These are phyloP conservation scores for Arthrinium puccinioides DNA, from an alignment of 2,329 filamentous ascomycete species.

Conservation along the genomic window DNA sequence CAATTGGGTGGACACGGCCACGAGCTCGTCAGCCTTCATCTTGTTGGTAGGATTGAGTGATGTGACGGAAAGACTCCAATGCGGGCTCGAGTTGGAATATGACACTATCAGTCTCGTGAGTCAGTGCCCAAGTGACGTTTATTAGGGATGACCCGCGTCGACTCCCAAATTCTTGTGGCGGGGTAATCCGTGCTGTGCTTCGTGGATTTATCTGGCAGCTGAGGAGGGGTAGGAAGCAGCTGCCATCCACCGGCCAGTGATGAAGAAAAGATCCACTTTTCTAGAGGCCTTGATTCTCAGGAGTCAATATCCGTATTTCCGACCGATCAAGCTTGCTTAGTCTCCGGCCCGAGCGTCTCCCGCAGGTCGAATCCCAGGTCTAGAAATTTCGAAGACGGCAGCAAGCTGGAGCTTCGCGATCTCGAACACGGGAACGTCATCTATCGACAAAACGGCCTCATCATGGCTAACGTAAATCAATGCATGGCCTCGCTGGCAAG, in stretches of 20 bases:
- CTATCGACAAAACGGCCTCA: background rate
- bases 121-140: slow-evolving; percentile 3
- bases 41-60: slow-evolving; percentile 14
- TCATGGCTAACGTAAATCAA: slow-evolving; percentile 35
- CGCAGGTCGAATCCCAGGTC: too few relatives aligned
- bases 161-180: slow-evolving; percentile 3
- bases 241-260: background rate
- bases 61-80: background rate
- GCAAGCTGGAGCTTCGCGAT: background rate
- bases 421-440: slow-evolving; percentile 1
- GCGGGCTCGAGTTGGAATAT: too few relatives aligned
- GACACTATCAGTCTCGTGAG: slow-evolving; percentile 1
- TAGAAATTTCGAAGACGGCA: slow-evolving; percentile 8
- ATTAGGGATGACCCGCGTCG: background rate
- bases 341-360: slow-evolving; percentile 27
- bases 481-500: slow-evolving; percentile 49
- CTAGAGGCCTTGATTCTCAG: background rate
- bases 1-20: slow-evolving; percentile 42
- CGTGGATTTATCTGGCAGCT: slow-evolving; percentile 1
- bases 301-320: too few relatives aligned
- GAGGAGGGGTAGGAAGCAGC: slow-evolving; percentile 2
- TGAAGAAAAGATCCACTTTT: background rate
- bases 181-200: background rate
- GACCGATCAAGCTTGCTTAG: too few relatives aligned
- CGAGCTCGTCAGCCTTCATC: slow-evolving; percentile 53